These are phyloP conservation scores for Silene vulgaris DNA, from an alignment of 179 eudicot genomes.

Conservation along the genomic window DNA sequence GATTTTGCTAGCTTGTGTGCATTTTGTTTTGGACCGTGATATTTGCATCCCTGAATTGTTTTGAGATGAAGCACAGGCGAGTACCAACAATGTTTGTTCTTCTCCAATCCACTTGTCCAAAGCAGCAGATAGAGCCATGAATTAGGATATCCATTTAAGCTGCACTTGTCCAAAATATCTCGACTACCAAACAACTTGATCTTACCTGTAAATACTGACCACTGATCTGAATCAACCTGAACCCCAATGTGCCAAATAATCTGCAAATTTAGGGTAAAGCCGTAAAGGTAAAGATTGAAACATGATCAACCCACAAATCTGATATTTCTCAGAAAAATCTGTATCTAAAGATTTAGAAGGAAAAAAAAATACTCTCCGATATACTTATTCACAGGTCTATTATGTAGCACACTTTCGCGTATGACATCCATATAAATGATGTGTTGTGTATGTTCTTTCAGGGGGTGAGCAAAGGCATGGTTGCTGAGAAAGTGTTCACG, in stretches of 20 bases:
- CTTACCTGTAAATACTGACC: too few species aligned
- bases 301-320: too few species aligned
- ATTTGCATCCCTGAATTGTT: not conserved
- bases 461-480: slow-evolving; percentile 76
- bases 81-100: not conserved
- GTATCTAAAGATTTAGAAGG: too few species aligned
- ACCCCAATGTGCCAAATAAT: too few species aligned
- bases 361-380: too few species aligned
- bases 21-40: not conserved
- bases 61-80: not conserved
- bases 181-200: too few species aligned
- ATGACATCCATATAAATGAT: not conserved
- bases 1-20: slow-evolving; percentile 4
- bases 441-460: slow-evolving; percentile 19
- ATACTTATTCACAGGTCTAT: too few species aligned
- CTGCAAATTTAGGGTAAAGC: too few species aligned
- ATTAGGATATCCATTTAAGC: not conserved
- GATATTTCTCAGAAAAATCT: too few species aligned
- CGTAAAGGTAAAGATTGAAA: too few species aligned
- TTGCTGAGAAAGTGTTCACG: slow-evolving; percentile 62
- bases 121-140: not conserved
- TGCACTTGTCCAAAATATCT: too few species aligned
- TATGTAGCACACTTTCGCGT: not conserved
- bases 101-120: not conserved
- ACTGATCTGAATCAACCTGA: too few species aligned